phyloP scores from a whole-genome alignment of 2,329 filamentous ascomycete species.

The Neurospora sp. region DNA sequence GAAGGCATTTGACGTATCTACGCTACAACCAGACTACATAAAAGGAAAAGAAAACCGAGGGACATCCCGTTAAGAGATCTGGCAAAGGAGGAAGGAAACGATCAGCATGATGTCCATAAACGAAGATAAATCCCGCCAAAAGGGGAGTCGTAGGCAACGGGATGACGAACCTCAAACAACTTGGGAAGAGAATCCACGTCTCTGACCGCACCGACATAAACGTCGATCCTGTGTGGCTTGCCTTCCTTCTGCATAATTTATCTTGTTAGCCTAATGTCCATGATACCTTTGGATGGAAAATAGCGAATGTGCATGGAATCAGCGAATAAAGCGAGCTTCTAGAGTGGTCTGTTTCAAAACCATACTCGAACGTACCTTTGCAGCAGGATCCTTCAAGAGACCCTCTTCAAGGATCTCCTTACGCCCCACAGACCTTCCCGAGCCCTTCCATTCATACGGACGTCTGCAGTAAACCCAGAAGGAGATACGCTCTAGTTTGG shows the following conservation, averaged over 20 bases:
- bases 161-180: neutral
- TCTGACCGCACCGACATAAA: neutral
- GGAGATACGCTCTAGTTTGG: neutral
- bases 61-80: too few relatives aligned
- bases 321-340: neutral
- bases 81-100: neutral
- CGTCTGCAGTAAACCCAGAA: neutral
- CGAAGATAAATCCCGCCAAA: neutral
- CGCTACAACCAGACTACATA: too few relatives aligned
- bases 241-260: neutral
- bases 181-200: neutral
- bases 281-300: accelerated
- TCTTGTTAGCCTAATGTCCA: neutral
- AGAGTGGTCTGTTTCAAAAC: too few relatives aligned
- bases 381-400: neutral
- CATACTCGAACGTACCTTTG: too few relatives aligned
- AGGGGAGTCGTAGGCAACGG: neutral
- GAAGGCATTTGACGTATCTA: too few relatives aligned
- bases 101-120: neutral
- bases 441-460: neutral
- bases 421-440: neutral
- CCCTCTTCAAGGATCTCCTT: neutral
- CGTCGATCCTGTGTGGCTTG: neutral
- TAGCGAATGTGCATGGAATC: neutral
- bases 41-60: too few relatives aligned